phyloP scores from a whole-genome alignment of 768 basidiomycete species.

The Tylopilus intermedius region DNA sequence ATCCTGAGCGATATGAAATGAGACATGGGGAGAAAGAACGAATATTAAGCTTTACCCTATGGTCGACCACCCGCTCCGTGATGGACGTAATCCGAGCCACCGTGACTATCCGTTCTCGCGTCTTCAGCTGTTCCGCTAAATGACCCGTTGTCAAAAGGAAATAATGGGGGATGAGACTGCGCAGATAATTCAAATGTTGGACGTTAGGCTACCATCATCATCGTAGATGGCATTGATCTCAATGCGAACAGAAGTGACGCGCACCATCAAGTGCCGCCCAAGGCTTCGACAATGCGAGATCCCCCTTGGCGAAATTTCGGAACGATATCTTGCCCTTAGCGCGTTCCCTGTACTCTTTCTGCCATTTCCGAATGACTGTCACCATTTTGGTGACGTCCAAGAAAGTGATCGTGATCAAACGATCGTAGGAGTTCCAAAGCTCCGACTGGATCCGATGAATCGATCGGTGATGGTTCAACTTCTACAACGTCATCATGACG shows the following conservation, averaged over 20 bases:
- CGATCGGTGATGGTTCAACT: conserved; percentile 72
- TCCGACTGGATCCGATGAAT: conserved; percentile 66
- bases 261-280: conserved; percentile 99
- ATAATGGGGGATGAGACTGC: conserved; percentile 93
- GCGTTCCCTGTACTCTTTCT: conserved; percentile 93
- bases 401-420: conserved; percentile 81
- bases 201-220: not conserved
- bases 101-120: conserved; percentile 95
- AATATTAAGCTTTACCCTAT: conserved; percentile 43
- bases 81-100: conserved; percentile 86
- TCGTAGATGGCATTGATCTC: not conserved
- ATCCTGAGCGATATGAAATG: conserved; percentile 44
- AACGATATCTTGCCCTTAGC: conserved; percentile 96
- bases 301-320: conserved; percentile 90
- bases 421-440: conserved; percentile 66
- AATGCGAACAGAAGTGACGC: conserved; percentile 18
- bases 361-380: conserved; percentile 92
- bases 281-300: conserved; percentile 89
- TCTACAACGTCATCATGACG: conserved; percentile 47
- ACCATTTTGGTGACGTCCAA: conserved; percentile 78
- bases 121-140: conserved; percentile 84
- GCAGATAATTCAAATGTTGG: not conserved
- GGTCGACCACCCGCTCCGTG: conserved; percentile 77
- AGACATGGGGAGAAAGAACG: not conserved
- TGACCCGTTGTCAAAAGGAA: conserved; percentile 87